These are phyloP conservation scores for Salpingoeca rosetta DNA, from an alignment of 78 protist species.

Conservation along the genomic window DNA sequence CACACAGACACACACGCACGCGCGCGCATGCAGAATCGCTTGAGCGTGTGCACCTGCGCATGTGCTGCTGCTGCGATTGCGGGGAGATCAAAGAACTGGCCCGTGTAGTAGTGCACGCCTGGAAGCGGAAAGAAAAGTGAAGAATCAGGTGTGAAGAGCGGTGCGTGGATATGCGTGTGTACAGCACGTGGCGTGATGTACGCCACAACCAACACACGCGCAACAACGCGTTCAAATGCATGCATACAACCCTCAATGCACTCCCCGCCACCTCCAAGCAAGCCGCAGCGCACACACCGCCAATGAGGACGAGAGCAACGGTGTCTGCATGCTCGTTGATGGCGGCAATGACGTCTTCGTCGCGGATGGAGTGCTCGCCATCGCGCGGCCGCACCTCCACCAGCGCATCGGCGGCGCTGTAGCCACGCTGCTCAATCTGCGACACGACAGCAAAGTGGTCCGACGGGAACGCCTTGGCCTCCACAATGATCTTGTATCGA, in stretches of 20 bases:
- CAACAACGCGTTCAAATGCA: too few relatives aligned
- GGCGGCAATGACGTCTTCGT: conserved; percentile 35
- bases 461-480: conserved; percentile 83
- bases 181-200: too few relatives aligned
- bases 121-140: conserved; percentile 17
- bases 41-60: too few relatives aligned
- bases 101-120: conserved; percentile 74
- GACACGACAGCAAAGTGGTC: conserved; percentile 67
- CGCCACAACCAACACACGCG: too few relatives aligned
- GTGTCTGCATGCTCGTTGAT: conserved; percentile 45
- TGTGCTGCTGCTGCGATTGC: conserved; percentile 61
- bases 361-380: conserved; percentile 42
- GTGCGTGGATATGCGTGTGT: too few relatives aligned
- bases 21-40: too few relatives aligned
- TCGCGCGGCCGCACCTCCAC: conserved; percentile 41
- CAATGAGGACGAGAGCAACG: conserved; percentile 21
- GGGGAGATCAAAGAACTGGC: conserved; percentile 67
- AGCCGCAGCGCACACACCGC: conserved; percentile 55
- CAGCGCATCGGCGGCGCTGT: conserved; percentile 44
- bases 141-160: too few relatives aligned
- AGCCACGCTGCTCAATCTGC: conserved; percentile 54
- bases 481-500: conserved; percentile 71
- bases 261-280: too few relatives aligned
- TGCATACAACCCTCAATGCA: too few relatives aligned
- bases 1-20: too few relatives aligned